Conservation (phyloP, 2,329 filamentous ascomycete genomes). For the Fusarium sambucinum region DNA sequence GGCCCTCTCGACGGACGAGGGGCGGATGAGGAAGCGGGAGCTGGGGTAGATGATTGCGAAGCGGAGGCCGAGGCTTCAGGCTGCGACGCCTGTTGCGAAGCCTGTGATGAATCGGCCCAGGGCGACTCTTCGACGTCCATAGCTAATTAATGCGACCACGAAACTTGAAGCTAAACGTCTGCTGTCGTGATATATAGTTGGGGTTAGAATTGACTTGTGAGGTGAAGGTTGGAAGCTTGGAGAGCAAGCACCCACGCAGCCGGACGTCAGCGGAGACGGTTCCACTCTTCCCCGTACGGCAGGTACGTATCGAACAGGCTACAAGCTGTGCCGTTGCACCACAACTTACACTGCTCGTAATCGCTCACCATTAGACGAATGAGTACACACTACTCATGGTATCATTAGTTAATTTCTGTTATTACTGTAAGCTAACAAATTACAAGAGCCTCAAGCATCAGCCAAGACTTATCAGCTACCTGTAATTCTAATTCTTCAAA, state of each 20-base stretch:
- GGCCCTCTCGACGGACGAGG: conserved; percentile 62
- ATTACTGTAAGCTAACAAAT: background rate
- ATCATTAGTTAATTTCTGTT: conserved; percentile 1
- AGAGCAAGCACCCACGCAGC: conserved; percentile 28
- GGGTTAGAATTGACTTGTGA: conserved; percentile 22
- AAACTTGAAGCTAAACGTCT: conserved; percentile 11
- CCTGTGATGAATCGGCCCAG: conserved; percentile 63
- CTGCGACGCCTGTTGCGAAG: conserved; percentile 52
- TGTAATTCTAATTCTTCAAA: background rate
- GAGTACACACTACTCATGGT: background rate
- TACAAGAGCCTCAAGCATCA: background rate
- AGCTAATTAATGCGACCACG: conserved; percentile 29
- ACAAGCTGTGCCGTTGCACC: background rate
- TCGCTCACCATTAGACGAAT: background rate
- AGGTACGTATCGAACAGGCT: conserved; percentile 32
- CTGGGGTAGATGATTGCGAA: conserved; percentile 48
- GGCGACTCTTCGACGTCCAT: conserved; percentile 68
- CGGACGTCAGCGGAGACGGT: conserved; percentile 44
- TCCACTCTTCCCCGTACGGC: conserved; percentile 37
- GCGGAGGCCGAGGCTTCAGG: conserved; percentile 48
- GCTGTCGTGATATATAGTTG: conserved; percentile 19
- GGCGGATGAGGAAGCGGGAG: conserved; percentile 50
- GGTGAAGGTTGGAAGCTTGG: conserved; percentile 45
- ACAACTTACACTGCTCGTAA: background rate
- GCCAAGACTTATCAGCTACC: background rate